Conservation (phyloP, 495 filamentous ascomycete genomes). For the Tuber borchii region DNA sequence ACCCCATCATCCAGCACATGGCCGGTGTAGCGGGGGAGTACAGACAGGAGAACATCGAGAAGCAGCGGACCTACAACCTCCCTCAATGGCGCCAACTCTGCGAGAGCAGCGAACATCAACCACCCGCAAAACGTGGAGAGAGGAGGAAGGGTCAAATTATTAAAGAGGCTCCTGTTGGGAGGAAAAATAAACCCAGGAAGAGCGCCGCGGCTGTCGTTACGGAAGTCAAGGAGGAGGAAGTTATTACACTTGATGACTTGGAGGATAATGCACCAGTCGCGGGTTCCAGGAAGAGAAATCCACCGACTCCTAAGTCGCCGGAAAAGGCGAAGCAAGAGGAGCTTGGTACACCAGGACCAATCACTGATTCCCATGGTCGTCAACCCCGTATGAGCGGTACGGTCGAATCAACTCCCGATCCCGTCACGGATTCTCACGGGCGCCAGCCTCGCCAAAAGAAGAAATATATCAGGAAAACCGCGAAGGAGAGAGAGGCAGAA, state of each 20-base stretch:
- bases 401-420: slow-evolving; percentile 29
- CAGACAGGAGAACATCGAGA: slow-evolving; percentile 91
- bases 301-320: slow-evolving; percentile 36
- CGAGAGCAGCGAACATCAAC: slow-evolving; percentile 89
- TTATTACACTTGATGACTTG: slow-evolving; percentile 40
- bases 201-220: slow-evolving; percentile 21
- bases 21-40: slow-evolving; percentile 89
- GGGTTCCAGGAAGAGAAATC: slow-evolving; percentile 37
- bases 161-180: slow-evolving; percentile 45
- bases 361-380: slow-evolving; percentile 29
- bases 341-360: slow-evolving; percentile 28
- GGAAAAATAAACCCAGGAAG: slow-evolving; percentile 43
- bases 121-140: slow-evolving; percentile 88
- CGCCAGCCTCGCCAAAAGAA: slow-evolving; percentile 34
- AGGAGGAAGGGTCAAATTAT: slow-evolving; percentile 63
- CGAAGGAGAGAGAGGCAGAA: slow-evolving; percentile 50
- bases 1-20: slow-evolving; percentile 96
- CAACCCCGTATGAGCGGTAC: slow-evolving; percentile 28
- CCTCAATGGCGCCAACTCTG: slow-evolving; percentile 91
- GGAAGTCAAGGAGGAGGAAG: slow-evolving; percentile 48
- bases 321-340: slow-evolving; percentile 45
- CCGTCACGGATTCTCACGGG: slow-evolving; percentile 26
- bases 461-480: slow-evolving; percentile 38
- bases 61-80: slow-evolving; percentile 89
- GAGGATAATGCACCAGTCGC: slow-evolving; percentile 45